Evolutionary conservation across 495 filamentous ascomycete genomes (phyloP), one percentile per base, ranked within the genome.

Genomic region (Hypoxylon fuscum): DNA sequence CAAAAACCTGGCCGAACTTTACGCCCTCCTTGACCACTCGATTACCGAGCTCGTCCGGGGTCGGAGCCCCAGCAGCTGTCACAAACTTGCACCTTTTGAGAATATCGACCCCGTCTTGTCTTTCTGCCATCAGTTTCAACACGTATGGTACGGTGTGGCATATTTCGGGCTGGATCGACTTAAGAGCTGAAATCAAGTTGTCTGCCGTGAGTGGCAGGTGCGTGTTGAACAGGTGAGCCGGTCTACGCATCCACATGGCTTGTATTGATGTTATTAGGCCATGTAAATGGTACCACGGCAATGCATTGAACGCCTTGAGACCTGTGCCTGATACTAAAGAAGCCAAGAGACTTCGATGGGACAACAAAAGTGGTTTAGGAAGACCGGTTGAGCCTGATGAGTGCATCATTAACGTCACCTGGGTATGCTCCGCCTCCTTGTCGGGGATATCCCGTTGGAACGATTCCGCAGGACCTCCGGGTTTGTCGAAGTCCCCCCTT

Each of bases 11-110:
- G 7, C 77, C 75, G 25, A 87, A 74, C 8, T 72, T 74, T 1
- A 87, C 76, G 6, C 79, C 78, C 23, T 77, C 75, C 1, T 68
- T 56, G 14, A 85, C 76, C 1, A 88, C 64, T 20, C 70, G 66
- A 68, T 86, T 76, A 0, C 85, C 85, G n/a, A 87, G 69, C 34
- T 84, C 83, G 52, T 88, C 83, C 0, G 85, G 84, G 51, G 80
- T 83, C 4, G 75, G 74, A 1, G 82, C 80, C 20, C 83, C 84
- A 2, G 81, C 81, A 27, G 77, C 82, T 0, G 79, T 76, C 25
- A 88, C 79, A 14, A 75, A 63, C 23, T 79, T 72, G 63, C 79
- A 83, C 7, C 52, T 57, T 9, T 74, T 73, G 31, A 88, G 67
- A 0, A 69, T 71, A 12, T 78, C 73, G 18, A 85, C 62, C 0